Percentiles rank a stretch among this genome's conserved stretches.
phyloP scores from a whole-genome alignment of 129 eudicot species.

The Pseudognaphalium luteoalbum region DNA sequence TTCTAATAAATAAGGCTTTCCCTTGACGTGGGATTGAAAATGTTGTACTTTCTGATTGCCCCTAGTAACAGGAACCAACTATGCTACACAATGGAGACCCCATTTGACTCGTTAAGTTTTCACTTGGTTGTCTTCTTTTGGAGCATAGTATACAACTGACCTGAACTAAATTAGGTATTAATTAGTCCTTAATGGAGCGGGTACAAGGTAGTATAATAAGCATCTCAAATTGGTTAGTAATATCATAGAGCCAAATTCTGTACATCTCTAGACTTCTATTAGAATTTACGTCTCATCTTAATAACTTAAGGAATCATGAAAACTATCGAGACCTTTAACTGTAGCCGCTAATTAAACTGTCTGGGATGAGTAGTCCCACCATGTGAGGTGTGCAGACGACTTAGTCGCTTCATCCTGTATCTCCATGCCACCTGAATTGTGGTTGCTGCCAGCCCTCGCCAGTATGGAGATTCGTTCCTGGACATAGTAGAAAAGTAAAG shows the following conservation, averaged over 20 bases:
- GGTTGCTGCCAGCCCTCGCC: constrained; percentile 64
- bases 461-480: constrained; percentile 76
- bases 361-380: background rate
- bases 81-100: no score
- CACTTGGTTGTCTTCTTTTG: no score
- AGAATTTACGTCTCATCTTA: background rate
- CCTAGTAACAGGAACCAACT: no score
- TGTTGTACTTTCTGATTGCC: no score
- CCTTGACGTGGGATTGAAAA: no score
- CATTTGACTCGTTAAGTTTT: no score
- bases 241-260: background rate
- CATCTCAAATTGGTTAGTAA: no score
- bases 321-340: background rate
- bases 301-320: background rate
- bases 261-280: background rate
- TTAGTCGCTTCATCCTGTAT: constrained; percentile 50
- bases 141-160: no score
- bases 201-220: no score
- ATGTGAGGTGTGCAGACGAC: constrained; percentile 16
- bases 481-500: background rate
- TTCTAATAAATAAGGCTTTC: no score
- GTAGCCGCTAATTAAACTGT: background rate
- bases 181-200: no score
- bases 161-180: no score
- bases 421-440: constrained; percentile 75